A percentile compares a stretch with the other conserved stretches of the same genome.
phyloP scores from a whole-genome alignment of 176 grass and related monocot species.

The Dactylis glomerata region DNA sequence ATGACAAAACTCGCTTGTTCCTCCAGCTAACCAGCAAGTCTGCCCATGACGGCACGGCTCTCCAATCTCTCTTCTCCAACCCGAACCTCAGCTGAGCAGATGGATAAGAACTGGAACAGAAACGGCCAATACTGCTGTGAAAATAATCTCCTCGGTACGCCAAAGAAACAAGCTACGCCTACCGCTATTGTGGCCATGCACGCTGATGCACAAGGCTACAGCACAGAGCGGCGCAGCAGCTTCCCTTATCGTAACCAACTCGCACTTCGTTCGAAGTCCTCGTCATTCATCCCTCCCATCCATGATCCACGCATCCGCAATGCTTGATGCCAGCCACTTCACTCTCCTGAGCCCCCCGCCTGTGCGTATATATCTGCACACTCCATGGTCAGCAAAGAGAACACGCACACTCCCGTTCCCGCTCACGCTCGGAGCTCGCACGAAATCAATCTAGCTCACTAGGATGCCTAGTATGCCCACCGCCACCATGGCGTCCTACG shows the following conservation, averaged over 20 bases:
- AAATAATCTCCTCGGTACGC: conserved; percentile 7
- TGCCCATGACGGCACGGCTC: neutral
- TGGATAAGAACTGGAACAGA: conserved; percentile 23
- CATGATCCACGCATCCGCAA: neutral
- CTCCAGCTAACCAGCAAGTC: neutral
- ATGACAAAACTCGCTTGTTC: neutral
- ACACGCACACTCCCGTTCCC: neutral
- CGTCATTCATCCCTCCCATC: neutral
- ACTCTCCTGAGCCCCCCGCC: neutral
- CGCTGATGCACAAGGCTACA: conserved; percentile 21
- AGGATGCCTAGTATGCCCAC: neutral
- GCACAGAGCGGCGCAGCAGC: neutral
- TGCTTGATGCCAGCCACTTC: neutral
- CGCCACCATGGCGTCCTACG: conserved; percentile 39
- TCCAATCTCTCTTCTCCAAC: neutral
- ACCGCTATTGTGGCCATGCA: neutral
- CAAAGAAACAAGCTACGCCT: conserved; percentile 24
- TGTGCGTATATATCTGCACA: conserved; percentile 17
- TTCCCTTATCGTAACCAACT: conserved; percentile 30
- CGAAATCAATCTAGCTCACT: neutral
- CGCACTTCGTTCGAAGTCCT: neutral
- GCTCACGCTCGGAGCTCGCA: neutral
- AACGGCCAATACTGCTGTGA: neutral
- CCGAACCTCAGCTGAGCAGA: neutral
- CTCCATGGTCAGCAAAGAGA: neutral